These are phyloP conservation scores for Vigna hirtella DNA, from an alignment of 306 rosid genomes.

Conservation along the genomic window DNA sequence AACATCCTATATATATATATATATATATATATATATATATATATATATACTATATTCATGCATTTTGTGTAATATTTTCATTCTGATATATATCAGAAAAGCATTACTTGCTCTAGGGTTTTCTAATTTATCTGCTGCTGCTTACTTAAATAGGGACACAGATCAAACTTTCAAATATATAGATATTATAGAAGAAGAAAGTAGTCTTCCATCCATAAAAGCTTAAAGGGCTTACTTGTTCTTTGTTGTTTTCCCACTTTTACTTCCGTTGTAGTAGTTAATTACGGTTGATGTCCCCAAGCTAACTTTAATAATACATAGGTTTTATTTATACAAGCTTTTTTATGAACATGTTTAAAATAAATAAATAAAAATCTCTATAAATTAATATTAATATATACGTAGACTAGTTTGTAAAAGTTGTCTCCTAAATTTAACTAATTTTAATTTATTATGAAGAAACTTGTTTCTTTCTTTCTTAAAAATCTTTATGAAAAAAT, in stretches of 20 bases:
- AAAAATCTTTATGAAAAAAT: no score
- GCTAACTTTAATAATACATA: constrained; percentile 8
- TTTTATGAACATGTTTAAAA: no score
- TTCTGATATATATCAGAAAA: background rate
- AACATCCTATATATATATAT: background rate
- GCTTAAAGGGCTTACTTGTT: constrained; percentile 27
- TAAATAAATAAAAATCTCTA: no score
- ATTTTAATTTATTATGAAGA: no score
- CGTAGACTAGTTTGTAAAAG: no score
- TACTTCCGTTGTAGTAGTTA: constrained; percentile 59
- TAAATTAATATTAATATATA: no score
- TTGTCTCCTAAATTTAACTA: no score
- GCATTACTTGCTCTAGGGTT: background rate
- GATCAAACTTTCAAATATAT: background rate
- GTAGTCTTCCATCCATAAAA: constrained; percentile 27
- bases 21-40: no score
- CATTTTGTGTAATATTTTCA: background rate
- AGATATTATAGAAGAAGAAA: background rate
- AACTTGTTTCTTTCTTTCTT: no score
- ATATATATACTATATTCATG: background rate
- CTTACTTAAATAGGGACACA: no score
- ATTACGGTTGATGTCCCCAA: constrained; percentile 54
- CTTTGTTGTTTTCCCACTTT: constrained; percentile 21
- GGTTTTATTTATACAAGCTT: no score
- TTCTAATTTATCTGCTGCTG: background rate